Base-by-base conservation (phyloP, 2,329 filamentous ascomycete species). In the Epichloe sibirici region DNA sequence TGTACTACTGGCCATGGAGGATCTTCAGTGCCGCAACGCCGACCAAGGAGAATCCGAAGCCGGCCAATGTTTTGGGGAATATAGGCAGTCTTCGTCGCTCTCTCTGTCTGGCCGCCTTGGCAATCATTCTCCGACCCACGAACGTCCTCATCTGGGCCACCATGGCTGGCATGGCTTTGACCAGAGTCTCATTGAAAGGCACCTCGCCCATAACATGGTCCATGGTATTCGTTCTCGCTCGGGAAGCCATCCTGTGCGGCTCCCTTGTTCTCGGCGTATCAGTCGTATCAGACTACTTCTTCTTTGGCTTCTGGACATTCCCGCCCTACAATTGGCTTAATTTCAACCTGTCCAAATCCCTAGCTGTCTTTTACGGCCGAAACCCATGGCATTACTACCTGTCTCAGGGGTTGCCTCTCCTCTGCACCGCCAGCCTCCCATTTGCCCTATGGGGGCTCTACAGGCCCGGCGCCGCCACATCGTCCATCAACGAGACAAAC, bases 311-410 rank as follows among this genome's bases (percentile, higher is more conserved):
- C 56, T 95, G 89, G 88, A 88, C 89, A 0, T 88, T 98, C 53
- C 93, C 93, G 4, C 86, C 90, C 0, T 79, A 91, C 57, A 84
- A 85, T 52, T 97, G 90, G 71, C 76, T 97, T 53, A 81, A 91
- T 64, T 91, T 96, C 74, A 98, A 98, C 70, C 76, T 98, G 52
- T 81, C 84, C 21, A 86, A 94, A 66, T 87, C 86, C 7, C 76
- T 98, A 5, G 89, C 93, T 28, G 81, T 91, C 47, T 97, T 97
- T 69, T 98, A 98, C 65, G 93, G 93, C 23, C 79, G 74, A 47
- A 97, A 95, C 68, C 82, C 88, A 56, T 85, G 85, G 77, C 90
- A 96, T 67, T 98, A 97, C 71, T 98, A 96, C 66, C 69, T 95
- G 34, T 85, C 87, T 0, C 90, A 98, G 69, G 93, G 90, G 4